Percentiles rank a stretch among this genome's conserved stretches.
phyloP scores from a whole-genome alignment of 495 filamentous ascomycete genomes.

The Penicillium waksmanii region DNA sequence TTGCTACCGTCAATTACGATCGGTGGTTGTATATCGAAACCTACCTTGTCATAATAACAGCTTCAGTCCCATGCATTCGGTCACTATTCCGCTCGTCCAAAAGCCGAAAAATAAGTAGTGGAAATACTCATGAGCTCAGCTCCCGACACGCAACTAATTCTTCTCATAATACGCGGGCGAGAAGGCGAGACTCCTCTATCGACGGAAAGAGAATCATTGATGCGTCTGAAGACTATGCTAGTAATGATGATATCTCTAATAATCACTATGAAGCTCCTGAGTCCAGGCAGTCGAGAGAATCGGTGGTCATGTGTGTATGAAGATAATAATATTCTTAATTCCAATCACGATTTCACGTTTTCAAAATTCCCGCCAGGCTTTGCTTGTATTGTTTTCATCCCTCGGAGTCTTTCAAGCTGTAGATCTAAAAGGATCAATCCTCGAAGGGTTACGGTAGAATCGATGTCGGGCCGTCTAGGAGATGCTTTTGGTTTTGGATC shows the following conservation, averaged over 20 bases:
- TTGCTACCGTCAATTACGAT: constrained; percentile 30
- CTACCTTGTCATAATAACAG: constrained; percentile 38
- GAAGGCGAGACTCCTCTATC: constrained; percentile 15
- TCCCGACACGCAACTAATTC: constrained; percentile 15
- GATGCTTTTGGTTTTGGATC: too few species aligned
- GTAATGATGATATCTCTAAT: constrained; percentile 10
- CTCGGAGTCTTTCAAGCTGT: too few species aligned
- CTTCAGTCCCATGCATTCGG: constrained; percentile 35
- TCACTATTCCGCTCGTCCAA: constrained; percentile 23
- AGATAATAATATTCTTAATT: neutral
- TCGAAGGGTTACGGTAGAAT: too few species aligned
- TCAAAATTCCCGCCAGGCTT: too few species aligned
- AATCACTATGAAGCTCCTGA: neutral
- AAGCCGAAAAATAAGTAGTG: constrained; percentile 11
- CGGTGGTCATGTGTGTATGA: constrained; percentile 2
- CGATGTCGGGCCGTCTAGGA: too few species aligned
- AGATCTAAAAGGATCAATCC: too few species aligned
- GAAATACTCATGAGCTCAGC: constrained; percentile 23
- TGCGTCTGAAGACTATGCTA: constrained; percentile 15
- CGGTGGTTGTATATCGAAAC: constrained; percentile 38
- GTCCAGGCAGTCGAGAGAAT: constrained; percentile 3
- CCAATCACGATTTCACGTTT: too few species aligned
- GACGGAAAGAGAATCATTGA: constrained; percentile 20
- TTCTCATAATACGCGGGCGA: constrained; percentile 2
- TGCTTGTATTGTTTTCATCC: too few species aligned